Base-by-base conservation (phyloP, 768 basidiomycete species). In the Termitomyces sp. region DNA sequence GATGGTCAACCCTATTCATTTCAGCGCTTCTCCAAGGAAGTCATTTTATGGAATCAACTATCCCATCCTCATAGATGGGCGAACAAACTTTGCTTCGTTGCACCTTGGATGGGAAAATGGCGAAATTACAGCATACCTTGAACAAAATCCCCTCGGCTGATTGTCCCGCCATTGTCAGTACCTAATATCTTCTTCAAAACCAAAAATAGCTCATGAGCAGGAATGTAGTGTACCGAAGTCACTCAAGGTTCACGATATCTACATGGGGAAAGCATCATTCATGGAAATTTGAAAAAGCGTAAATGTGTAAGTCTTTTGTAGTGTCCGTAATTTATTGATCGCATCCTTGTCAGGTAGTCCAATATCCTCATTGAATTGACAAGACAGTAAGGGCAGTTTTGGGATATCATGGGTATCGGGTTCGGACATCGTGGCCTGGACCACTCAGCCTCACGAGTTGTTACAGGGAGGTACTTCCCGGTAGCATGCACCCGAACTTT, bases 101-200 rank as follows among this genome's bases (percentile, higher is more conserved):
- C 48, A 19, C 54, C 46, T 23, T 55, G 54, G 54, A 55, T 55
- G 54, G 23, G 40, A 48, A 30, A 28, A 55, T 11, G 48, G 48
- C 3, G 41, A 55, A 15, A 42, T 55, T 15, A 2, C 3, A 10
- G 23, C 9, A 17, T 55, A 50, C 33, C 47, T 55, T 17, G 33
- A 49, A 43, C 26, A 21, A 12, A 42, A 41, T 30, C 40, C 41
- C 41, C 5, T 11, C 33, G 3, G 30, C 30, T 12, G 40, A 48
- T 42, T 38, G 54, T 1, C 14, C 4, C 2, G 5, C 1, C 14
- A 12, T 15, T 17, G 45, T 37, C 3, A 12, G 35, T 37, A 37
- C 31, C 31, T 37, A 35, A 14, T 12, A 0, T 35, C 3, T 12
- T 37, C 8, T 14, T 9, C 1, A 3, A 12, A 37, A 5, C 12